Evolutionary conservation across 176 grass and related monocot species (phyloP), one percentile per base, ranked within the genome.

Genomic region (Pontederia paniculata): DNA sequence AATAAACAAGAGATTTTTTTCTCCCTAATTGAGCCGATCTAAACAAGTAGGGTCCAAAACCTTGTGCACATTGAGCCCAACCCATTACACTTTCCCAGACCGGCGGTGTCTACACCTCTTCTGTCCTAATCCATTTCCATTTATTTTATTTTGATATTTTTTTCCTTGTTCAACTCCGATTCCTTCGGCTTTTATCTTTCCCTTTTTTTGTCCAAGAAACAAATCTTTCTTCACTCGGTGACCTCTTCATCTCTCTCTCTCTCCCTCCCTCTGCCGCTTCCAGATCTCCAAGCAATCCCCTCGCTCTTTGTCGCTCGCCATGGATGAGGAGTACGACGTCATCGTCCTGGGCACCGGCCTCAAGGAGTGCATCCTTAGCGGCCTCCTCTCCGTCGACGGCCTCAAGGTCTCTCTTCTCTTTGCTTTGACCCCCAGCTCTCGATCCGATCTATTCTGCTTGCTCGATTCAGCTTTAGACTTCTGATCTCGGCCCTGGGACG

Each of bases 281-380:
- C 10, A 42, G 2, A 37, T 52, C 12, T 17, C 18, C 11, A 2
- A 43, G 10, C 17, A 21, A 5, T 42, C 14, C 17, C 5, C 28
- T 43, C n/a, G 12, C 16, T 9, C 54, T 9, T n/a, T 20, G 1
- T 48, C 3, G 16, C 21, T 44, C 57, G 57, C 48, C 37, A 72
- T 72, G 69, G 69, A 72, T 62, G 57, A 72, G 28, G 69, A 72
- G 49, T 72, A 72, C 48, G 69, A 72, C 19, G 69, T 72, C 12
- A 54, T 72, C 48, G 69, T 72, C 55, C 47, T 72, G 17, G 60
- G 79, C 0, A 82, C 79, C 10, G 79, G 79, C 42, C 79, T 82
- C 44, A 82, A 82, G 62, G 79, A 82, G 55, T 82, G 79, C 54
- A 82, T 82, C 73, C 74, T 82, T 44, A 82, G 79, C 42, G 79